phyloP scores from a whole-genome alignment of 75 land plant genomes.

The Selaginella moellendorffii region DNA sequence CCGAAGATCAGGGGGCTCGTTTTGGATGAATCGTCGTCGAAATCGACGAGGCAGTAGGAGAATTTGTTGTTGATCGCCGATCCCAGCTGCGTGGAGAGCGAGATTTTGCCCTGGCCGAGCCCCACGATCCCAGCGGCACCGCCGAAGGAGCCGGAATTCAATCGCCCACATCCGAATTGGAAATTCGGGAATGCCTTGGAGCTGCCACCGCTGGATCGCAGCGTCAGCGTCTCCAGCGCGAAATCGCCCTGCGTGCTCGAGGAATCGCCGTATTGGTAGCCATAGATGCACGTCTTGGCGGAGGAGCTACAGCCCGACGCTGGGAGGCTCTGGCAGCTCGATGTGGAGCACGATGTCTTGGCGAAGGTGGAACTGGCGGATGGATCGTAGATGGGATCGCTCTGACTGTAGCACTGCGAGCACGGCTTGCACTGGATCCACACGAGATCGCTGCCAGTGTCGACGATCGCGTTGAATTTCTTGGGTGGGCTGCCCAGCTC shows the following conservation, averaged over 20 bases:
- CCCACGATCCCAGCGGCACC: conserved; percentile 22
- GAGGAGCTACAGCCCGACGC: neutral
- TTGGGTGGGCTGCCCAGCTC: neutral
- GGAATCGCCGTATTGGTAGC: conserved; percentile 50
- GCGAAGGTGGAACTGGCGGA: neutral
- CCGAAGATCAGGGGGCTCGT: conserved; percentile 14
- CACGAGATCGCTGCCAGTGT: conserved; percentile 1
- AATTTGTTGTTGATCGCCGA: conserved; percentile 12
- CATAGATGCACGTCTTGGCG: conserved; percentile 33
- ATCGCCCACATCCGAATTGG: conserved; percentile 25
- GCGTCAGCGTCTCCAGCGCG: conserved; percentile 44
- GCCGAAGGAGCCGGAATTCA: conserved; percentile 10
- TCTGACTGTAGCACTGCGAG: neutral
- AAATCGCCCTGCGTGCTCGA: conserved; percentile 45
- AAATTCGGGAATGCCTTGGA: conserved; percentile 10
- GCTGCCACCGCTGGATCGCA: conserved; percentile 12
- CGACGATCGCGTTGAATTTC: conserved; percentile 6
- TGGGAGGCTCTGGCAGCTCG: neutral
- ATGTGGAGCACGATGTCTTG: neutral
- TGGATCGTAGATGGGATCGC: conserved; percentile 1
- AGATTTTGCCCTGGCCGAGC: conserved; percentile 24
- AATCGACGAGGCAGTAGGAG: conserved; percentile 27
- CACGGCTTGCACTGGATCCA: conserved; percentile 7
- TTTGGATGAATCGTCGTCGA: neutral
- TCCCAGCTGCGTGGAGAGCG: conserved; percentile 23